Conservation (phyloP, 2,329 filamentous ascomycete species). For the Didymella arachidicola region DNA sequence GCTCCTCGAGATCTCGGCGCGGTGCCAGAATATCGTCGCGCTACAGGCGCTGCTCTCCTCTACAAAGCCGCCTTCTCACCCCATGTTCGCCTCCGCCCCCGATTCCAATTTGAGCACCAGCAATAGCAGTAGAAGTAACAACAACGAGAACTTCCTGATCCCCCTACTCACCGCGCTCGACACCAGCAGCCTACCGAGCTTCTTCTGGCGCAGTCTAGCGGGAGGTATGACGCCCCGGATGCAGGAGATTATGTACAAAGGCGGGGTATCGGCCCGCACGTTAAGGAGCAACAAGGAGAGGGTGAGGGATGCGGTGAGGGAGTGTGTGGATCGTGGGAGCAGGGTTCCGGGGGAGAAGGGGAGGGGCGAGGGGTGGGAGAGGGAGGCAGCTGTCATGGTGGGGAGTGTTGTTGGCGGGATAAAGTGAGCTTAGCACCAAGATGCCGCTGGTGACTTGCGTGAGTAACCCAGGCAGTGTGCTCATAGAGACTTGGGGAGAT, state of each 20-base stretch:
- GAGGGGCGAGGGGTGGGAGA: constrained; percentile 72
- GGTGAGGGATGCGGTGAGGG: constrained; percentile 78
- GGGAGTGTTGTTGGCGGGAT: constrained; percentile 73
- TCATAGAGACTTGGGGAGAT: too few species aligned
- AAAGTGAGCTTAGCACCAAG: constrained; percentile 24
- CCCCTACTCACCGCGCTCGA: constrained; percentile 81
- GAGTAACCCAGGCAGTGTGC: too few species aligned
- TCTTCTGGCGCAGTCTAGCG: constrained; percentile 92
- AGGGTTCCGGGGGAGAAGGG: constrained; percentile 67
- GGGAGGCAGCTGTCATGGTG: constrained; percentile 95
- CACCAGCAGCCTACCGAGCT: constrained; percentile 84
- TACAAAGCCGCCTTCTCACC: constrained; percentile 73
- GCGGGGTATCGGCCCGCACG: constrained; percentile 83
- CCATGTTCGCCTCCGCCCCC: constrained; percentile 58
- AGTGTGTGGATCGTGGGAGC: constrained; percentile 82
- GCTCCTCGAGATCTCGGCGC: constrained; percentile 78
- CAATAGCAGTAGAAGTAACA: too few species aligned
- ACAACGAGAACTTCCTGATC: constrained; percentile 66
- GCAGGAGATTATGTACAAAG: constrained; percentile 82
- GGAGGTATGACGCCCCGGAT: constrained; percentile 77
- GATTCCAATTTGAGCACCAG: too few species aligned
- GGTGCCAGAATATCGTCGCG: constrained; percentile 91
- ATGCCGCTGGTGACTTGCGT: too few species aligned
- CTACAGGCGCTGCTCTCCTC: constrained; percentile 78
- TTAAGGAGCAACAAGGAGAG: constrained; percentile 76